Base-by-base conservation (phyloP, 768 basidiomycete genomes). In the Dentipellis fragilis region DNA sequence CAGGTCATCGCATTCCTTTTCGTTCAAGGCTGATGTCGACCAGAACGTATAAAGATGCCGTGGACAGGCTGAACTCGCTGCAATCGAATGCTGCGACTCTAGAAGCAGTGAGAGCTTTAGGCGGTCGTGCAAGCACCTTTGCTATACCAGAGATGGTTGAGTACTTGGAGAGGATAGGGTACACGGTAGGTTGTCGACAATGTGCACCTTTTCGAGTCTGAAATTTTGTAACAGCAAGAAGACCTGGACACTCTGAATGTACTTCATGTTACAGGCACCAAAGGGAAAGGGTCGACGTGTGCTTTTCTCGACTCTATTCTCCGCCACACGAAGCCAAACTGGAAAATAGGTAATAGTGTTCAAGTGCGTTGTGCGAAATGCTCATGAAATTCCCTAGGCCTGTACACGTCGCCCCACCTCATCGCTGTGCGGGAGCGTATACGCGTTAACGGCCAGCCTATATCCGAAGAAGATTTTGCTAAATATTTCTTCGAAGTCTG, bases 211-310 rank as follows among this genome's bases (percentile, higher is more conserved):
- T 6, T 29, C 29, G 29, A 29, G 6, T 29, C 29, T 29, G 29
- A 29, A 29, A 6, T 29, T 29, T 29, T 6, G 29, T 29, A 45
- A 47, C 63, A 96, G 93, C 79, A 88, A 42, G 75, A 81, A 56
- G 85, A 94, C 59, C 77, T 99, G 45, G 93, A 97, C 66, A 71
- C 72, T 21, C 75, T 99, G 54, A 95, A 97, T 68, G 92, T 95
- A 56, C 81, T 98, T 49, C 95, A 99, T 73, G 84, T 99, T 61
- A 94, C 95, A 9, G 95, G 95, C 3, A 98, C 96, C 4, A 99
- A 99, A 71, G 95, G 95, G 36, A 99, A 99, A 68, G 95, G 95
- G 7, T 98, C 95, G 3, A 93, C 96, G 1, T 91, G 89, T 60
- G 95, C 96, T 8, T 98, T 98, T 64, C 80, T 82, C 4, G 87